A percentile compares a stretch with the other conserved stretches of the same genome.
Conservation (phyloP, 257 asterid genomes). For the Gynochthodes officinalis region DNA sequence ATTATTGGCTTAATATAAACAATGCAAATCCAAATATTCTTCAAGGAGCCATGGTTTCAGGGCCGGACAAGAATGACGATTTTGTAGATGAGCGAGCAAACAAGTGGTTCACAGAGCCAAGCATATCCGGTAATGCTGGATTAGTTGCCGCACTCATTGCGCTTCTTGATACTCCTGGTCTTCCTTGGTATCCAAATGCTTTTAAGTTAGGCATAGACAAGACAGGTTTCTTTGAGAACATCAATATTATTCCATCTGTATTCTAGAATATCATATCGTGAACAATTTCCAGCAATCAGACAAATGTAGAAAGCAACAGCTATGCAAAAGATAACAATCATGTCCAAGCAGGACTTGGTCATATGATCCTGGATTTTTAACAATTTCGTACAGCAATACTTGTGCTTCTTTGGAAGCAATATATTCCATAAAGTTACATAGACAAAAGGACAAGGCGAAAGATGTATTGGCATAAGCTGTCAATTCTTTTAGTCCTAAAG, state of each 20-base stretch:
- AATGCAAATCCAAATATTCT: conserved; percentile 41
- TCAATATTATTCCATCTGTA: conserved; percentile 20
- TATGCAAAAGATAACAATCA: background rate
- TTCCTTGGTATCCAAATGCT: conserved; percentile 16
- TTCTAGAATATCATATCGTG: background rate
- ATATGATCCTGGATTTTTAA: background rate
- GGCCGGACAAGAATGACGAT: conserved; percentile 40
- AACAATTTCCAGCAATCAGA: background rate
- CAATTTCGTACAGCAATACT: no score
- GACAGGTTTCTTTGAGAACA: conserved; percentile 43
- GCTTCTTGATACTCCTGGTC: conserved; percentile 34
- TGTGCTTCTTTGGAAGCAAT: background rate
- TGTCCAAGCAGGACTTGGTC: background rate
- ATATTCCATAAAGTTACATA: background rate
- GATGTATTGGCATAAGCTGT: background rate
- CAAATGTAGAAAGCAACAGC: background rate
- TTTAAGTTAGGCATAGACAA: conserved; percentile 44
- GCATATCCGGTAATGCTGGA: conserved; percentile 52
- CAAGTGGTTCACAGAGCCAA: conserved; percentile 48
- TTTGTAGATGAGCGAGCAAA: conserved; percentile 42
- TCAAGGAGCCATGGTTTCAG: conserved; percentile 56
- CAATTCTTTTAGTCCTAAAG: background rate
- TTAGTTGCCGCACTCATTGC: conserved; percentile 54
- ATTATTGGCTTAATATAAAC: conserved; percentile 27
- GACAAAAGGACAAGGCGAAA: background rate